Evolutionary conservation across 2,329 filamentous ascomycete species (phyloP), one percentile per base, ranked within the genome.

Genomic region (Phaeosphaeria sp.): DNA sequence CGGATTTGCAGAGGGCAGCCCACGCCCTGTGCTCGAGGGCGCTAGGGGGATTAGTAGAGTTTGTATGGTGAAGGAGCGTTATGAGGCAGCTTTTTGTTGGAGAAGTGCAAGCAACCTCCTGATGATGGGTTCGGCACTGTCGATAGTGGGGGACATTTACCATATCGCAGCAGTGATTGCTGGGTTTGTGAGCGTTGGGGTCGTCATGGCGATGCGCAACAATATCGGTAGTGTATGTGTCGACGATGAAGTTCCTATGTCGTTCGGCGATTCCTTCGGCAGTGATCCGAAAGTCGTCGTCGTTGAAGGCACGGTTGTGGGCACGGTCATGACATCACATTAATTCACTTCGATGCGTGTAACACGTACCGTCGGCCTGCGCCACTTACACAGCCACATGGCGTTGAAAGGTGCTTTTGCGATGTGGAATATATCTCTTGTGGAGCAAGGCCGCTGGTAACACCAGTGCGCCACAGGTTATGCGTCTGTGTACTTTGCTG

Each of bases 1-100:
- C 67, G 6, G 69, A 67, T 43, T 55, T 62, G 62, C 69, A 79
- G 50, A 74, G 75, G 13, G 63, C 77, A 3, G 71, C 73, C 58
- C 78, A 79, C 46, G 73, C 74, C 46, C 64, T 68, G 51, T 78
- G 77, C 55, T 71, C 69, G 21, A 67, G 65, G 23, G 61, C 65
- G 56, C 71, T 71, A n/a, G 4, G 25, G 5, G 25, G 25, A 27
- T 27, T 27, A 27, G 25, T 27, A 9, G 25, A 27, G 9, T 27
- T 27, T 27, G 25, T 27, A 4, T 5, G 5, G 25, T 5, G 25
- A 27, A 27, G 11, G 25, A 36, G 30, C 13, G 30, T 15, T 36
- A 15, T 36, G 30, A n/a, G n/a, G n/a, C n/a, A n/a, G n/a, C n/a
- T n/a, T n/a, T n/a, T n/a, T n/a, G n/a, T n/a, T n/a, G n/a, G n/a